Evolutionary conservation across 2,329 filamentous ascomycete genomes (phyloP).

Genomic region (Ceratocystis colombiana): DNA sequence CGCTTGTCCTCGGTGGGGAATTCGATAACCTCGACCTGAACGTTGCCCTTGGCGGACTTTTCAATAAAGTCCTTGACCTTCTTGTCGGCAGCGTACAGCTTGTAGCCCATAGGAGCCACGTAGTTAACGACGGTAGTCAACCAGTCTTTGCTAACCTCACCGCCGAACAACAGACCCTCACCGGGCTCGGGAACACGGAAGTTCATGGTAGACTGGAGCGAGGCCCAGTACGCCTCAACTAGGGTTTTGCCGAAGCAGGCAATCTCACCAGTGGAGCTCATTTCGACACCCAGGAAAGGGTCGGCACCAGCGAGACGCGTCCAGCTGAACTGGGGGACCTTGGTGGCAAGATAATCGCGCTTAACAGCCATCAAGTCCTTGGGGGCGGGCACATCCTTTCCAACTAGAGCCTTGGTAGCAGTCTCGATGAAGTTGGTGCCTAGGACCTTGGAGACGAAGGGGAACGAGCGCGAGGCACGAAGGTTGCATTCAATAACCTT

Average conservation of each 20-base stretch:
- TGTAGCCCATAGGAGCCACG: constrained; percentile 82
- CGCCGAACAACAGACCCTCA: constrained; percentile 89
- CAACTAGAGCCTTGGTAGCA: constrained; percentile 83
- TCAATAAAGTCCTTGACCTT: constrained; percentile 79
- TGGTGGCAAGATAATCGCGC: constrained; percentile 88
- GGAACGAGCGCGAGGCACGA: constrained; percentile 93
- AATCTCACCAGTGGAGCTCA: constrained; percentile 95
- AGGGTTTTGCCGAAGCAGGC: constrained; percentile 96
- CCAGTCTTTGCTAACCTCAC: constrained; percentile 61
- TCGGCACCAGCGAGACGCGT: constrained; percentile 94
- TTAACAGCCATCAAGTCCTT: constrained; percentile 80
- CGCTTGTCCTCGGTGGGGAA: constrained; percentile 96
- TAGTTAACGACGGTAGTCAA: constrained; percentile 76
- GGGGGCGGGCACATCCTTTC: constrained; percentile 71
- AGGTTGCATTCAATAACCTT: constrained; percentile 99
- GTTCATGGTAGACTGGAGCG: constrained; percentile 96
- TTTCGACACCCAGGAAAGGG: constrained; percentile 95
- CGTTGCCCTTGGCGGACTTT: constrained; percentile 52
- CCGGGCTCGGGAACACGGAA: constrained; percentile 80
- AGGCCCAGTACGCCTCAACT: constrained; percentile 95
- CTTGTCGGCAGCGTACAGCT: constrained; percentile 75
- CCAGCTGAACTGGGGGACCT: constrained; percentile 98
- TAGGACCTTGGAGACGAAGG: constrained; percentile 94
- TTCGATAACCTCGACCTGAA: constrained; percentile 79
- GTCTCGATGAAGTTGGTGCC: constrained; percentile 95